A percentile compares a stretch with the other conserved stretches of the same genome.
These are phyloP conservation scores for Nannizziopsis barbatae DNA, from an alignment of 2,329 filamentous ascomycete species.

Conservation along the genomic window DNA sequence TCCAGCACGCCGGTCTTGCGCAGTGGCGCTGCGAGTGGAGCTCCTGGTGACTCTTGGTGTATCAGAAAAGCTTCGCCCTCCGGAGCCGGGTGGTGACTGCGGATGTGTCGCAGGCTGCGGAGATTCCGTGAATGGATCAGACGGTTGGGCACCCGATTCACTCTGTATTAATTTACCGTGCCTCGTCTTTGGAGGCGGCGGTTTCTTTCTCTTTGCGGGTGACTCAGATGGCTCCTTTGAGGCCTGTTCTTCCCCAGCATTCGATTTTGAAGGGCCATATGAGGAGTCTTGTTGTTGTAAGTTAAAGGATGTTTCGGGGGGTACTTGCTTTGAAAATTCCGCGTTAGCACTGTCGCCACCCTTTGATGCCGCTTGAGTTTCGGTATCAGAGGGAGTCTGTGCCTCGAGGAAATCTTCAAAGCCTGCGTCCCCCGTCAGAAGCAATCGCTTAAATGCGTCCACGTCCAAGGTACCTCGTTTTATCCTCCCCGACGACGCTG, in stretches of 20 bases:
- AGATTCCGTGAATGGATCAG: neutral
- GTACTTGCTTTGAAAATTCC: neutral
- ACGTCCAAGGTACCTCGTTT: slow-evolving; percentile 53
- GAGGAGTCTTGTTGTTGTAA: neutral
- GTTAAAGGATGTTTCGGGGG: neutral
- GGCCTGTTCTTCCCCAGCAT: neutral
- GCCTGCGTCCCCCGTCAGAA: slow-evolving; percentile 59
- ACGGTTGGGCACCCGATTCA: slow-evolving; percentile 9
- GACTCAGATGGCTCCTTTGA: neutral
- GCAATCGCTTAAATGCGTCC: slow-evolving; percentile 62
- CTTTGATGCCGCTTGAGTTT: neutral
- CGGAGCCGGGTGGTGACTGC: too few species aligned
- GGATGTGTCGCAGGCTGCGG: neutral
- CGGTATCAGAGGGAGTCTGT: neutral
- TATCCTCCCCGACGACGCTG: neutral
- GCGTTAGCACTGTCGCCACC: neutral
- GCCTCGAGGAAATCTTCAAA: slow-evolving; percentile 11
- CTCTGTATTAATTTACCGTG: slow-evolving; percentile 51
- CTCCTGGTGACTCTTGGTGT: neutral
- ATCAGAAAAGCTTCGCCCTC: slow-evolving; percentile 6
- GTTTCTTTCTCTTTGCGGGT: slow-evolving; percentile 45
- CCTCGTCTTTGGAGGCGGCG: slow-evolving; percentile 63
- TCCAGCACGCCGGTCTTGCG: slow-evolving; percentile 1
- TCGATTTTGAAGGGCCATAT: neutral
- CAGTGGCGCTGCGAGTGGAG: neutral